Conservation (phyloP, 345 rosid species). For the Ricinus communis region DNA sequence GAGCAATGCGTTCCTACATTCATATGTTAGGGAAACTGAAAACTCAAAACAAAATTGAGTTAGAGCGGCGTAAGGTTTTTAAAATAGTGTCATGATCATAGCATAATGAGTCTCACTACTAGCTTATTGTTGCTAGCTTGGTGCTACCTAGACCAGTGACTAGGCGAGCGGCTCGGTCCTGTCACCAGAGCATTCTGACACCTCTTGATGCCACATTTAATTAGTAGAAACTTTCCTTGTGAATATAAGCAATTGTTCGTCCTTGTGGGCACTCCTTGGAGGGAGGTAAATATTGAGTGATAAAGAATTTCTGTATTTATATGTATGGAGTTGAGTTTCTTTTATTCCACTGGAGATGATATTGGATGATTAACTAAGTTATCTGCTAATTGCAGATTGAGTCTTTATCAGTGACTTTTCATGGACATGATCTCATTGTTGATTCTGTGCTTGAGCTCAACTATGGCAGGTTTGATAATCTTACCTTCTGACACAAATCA, state of each 20-base stretch:
- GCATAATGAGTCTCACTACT: constrained; percentile 17
- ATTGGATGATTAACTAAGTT: neutral
- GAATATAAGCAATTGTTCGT: constrained; percentile 17
- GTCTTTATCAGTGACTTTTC: constrained; percentile 92
- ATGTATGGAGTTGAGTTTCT: neutral
- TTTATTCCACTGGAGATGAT: neutral
- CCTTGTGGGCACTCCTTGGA: constrained; percentile 14
- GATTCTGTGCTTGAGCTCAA: constrained; percentile 95
- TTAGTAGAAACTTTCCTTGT: constrained; percentile 16
- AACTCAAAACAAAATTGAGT: too few species aligned
- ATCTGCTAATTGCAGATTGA: constrained; percentile 66
- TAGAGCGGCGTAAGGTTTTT: neutral
- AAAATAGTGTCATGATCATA: neutral
- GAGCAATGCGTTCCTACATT: too few species aligned
- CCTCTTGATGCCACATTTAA: constrained; percentile 7
- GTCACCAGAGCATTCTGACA: constrained; percentile 16
- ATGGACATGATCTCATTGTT: constrained; percentile 92
- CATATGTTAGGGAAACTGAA: too few species aligned
- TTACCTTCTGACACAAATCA: neutral
- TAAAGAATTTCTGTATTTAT: neutral
- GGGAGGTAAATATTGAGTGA: constrained; percentile 9
- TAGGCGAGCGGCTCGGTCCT: constrained; percentile 21
- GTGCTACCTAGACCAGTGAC: constrained; percentile 17
- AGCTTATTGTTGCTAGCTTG: constrained; percentile 17
- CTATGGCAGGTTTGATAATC: constrained; percentile 68